Conservation (phyloP, 345 rosid species). For the Salix arbutifolia region DNA sequence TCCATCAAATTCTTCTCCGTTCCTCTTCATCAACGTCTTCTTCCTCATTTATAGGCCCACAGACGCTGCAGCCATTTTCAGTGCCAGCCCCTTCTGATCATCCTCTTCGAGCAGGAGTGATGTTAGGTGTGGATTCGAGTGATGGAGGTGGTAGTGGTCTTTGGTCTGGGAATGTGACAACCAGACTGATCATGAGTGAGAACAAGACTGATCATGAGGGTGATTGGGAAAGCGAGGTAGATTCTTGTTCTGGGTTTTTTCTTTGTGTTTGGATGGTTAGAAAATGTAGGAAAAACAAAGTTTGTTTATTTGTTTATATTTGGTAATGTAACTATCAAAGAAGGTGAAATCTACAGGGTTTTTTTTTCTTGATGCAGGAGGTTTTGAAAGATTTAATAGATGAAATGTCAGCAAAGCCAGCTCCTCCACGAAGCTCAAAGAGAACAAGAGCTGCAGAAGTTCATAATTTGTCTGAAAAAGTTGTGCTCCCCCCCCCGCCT, state of each 20-base stretch:
- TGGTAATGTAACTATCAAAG: too few species aligned
- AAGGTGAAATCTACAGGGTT: background rate
- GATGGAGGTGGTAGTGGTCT: constrained; percentile 21
- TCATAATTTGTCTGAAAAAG: constrained; percentile 96
- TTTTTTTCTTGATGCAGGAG: constrained; percentile 35
- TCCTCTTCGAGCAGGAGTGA: constrained; percentile 8
- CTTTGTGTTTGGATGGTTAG: constrained; percentile 10
- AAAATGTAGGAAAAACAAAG: background rate
- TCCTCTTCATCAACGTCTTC: constrained; percentile 35
- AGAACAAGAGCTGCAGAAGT: constrained; percentile 94
- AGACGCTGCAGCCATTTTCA: background rate
- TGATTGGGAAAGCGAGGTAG: constrained; percentile 83
- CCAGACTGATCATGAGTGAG: constrained; percentile 34
- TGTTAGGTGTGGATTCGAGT: constrained; percentile 19
- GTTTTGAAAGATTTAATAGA: constrained; percentile 58
- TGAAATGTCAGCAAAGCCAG: constrained; percentile 44
- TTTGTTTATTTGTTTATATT: background rate
- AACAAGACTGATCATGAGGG: constrained; percentile 57
- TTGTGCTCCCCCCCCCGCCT: background rate
- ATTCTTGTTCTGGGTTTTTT: background rate
- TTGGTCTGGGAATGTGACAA: constrained; percentile 28
- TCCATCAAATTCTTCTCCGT: constrained; percentile 55
- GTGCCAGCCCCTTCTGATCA: background rate
- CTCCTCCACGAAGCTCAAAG: constrained; percentile 51
- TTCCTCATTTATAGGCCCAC: constrained; percentile 20